Evolutionary conservation across 139 green algal genomes (phyloP), one percentile per base, ranked within the genome.

Genomic region (Micractinium conductrix): DNA sequence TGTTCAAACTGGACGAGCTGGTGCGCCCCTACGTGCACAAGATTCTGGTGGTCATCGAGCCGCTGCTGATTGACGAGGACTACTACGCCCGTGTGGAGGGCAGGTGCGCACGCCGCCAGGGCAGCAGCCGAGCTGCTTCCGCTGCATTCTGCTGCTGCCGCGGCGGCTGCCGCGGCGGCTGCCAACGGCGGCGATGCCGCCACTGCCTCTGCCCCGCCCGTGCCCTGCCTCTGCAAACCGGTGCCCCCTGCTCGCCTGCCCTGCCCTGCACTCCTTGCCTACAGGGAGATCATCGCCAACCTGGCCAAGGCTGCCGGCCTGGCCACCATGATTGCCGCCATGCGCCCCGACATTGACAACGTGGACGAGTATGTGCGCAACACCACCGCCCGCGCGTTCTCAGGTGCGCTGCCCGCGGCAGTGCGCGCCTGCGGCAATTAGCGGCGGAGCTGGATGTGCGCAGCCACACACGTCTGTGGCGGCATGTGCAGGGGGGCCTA

Each of bases 11-110:
- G 86, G 97, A 99, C 78, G 97, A 99, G 89, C 91, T 99, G 50
- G 97, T 99, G 58, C 93, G 97, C 14, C 97, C 97, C 10, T 99
- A 96, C 79, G 97, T 99, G 84, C 97, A 99, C 94, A 99, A 99
- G 91, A 99, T 99, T 85, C 93, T 99, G 83, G 97, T 99, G 43
- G 97, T 99, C 69, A 99, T 99, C 80, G 96, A 99, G 93, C 97
- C 97, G 26, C 93, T 99, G 91, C 93, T 99, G 16, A 99, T 99
- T 85, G 97, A 99, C 81, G 97, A 99, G 92, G 97, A 99, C 91
- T 99, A 99, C 92, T 99, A 99, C 80, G 97, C 97, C 4, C 95
- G 97, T 72, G 95, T 99, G 63, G 97, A 99, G 91, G 97, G 97
- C 0, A 89, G 97, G 76, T 82, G 76, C 53, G 8, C 53, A 22